phyloP scores from a whole-genome alignment of 352 stramenopile genomes.

The Globisporangium viniferum region DNA sequence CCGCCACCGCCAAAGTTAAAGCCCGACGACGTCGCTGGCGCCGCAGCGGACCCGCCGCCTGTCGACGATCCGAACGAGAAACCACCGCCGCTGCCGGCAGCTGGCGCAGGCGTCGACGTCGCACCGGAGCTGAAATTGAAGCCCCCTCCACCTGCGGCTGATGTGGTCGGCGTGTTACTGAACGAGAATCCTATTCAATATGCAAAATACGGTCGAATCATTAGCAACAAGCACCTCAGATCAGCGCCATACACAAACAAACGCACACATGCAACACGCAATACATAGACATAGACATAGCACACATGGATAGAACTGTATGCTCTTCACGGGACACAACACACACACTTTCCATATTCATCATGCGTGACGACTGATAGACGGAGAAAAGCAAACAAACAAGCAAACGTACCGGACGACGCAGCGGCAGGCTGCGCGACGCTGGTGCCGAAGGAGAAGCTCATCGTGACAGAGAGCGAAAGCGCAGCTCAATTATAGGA shows the following conservation, averaged over 20 bases:
- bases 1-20: conserved; percentile 12
- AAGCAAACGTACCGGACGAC: conserved; percentile 3
- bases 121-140: conserved; percentile 20
- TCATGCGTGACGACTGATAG: neutral
- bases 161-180: conserved; percentile 21
- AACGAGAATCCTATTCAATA: conserved; percentile 39
- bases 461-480: conserved; percentile 17
- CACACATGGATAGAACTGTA: too few relatives aligned
- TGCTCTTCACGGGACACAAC: too few relatives aligned
- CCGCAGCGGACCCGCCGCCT: conserved; percentile 11
- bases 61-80: conserved; percentile 31
- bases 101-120: conserved; percentile 16
- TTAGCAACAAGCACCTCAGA: neutral
- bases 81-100: conserved; percentile 12
- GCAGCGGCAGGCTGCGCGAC: conserved; percentile 22
- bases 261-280: too few relatives aligned
- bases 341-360: neutral
- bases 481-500: neutral
- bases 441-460: conserved; percentile 33
- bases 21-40: conserved; percentile 7
- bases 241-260: too few relatives aligned
- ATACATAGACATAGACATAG: too few relatives aligned
- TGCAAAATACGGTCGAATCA: neutral
- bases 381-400: too few relatives aligned
- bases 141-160: conserved; percentile 9